phyloP scores from a whole-genome alignment of 31 red algal genomes.

The Endocladia muricata region DNA sequence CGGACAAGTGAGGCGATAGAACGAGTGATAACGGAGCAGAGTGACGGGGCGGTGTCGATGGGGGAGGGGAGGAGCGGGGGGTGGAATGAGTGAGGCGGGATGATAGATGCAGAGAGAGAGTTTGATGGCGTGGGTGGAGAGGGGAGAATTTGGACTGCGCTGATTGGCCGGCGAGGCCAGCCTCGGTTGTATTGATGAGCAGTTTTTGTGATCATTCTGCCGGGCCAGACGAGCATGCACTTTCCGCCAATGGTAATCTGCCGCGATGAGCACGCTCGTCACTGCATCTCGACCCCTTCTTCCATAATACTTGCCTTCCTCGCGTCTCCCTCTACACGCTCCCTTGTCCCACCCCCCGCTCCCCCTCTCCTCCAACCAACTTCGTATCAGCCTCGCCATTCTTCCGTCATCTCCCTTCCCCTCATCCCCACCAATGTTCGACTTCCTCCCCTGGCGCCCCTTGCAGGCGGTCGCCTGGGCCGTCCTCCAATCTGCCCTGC shows the following conservation, averaged over 20 bases:
- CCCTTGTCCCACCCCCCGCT: not conserved
- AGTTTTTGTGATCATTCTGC: not conserved
- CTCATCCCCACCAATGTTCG: not conserved
- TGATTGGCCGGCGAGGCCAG: not conserved
- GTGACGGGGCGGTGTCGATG: not conserved
- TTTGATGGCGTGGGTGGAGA: not conserved
- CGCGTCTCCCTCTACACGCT: not conserved
- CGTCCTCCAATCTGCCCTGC: not conserved
- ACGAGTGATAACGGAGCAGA: not conserved
- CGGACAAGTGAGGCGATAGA: not conserved
- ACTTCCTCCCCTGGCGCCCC: constrained; percentile 10
- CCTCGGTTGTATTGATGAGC: not conserved
- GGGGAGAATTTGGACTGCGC: not conserved
- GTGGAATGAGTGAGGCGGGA: not conserved
- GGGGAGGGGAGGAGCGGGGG: not conserved
- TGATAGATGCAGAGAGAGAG: not conserved
- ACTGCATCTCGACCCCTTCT: not conserved
- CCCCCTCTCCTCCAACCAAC: not conserved
- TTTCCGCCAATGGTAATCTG: not conserved
- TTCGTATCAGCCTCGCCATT: not conserved
- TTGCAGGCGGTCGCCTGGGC: not conserved
- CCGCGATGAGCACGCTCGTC: not conserved
- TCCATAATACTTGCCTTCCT: not conserved
- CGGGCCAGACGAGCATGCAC: not conserved
- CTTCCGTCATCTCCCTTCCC: not conserved